Evolutionary conservation across 805 yeast genomes (phyloP).

Genomic region (Spathaspora girioi): DNA sequence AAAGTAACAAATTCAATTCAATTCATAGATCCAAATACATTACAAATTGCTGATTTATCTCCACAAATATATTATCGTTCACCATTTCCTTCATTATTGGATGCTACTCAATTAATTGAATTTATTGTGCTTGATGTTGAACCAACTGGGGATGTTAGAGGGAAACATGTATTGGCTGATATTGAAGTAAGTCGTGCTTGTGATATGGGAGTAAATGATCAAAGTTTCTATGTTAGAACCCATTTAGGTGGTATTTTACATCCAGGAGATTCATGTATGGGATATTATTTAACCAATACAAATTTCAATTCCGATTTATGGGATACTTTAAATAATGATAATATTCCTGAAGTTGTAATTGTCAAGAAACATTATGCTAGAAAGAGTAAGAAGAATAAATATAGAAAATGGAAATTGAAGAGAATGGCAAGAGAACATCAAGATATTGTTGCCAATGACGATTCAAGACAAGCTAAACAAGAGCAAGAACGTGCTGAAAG

Average conservation of each 20-base stretch:
- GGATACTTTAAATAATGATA: conserved; percentile 61
- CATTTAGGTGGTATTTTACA: conserved; percentile 93
- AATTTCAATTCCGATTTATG: conserved; percentile 86
- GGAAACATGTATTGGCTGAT: conserved; percentile 83
- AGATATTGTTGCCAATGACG: conserved; percentile 75
- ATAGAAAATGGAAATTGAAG: conserved; percentile 87
- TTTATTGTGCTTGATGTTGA: conserved; percentile 92
- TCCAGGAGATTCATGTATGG: conserved; percentile 94
- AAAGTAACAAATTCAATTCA: conserved; percentile 81
- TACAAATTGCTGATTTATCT: conserved; percentile 72
- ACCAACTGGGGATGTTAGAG: conserved; percentile 76
- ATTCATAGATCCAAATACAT: conserved; percentile 78
- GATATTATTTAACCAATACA: conserved; percentile 80
- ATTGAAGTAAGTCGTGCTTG: conserved; percentile 84
- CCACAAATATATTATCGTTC: conserved; percentile 75
- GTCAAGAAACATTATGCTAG: conserved; percentile 88
- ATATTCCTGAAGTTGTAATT: conserved; percentile 78
- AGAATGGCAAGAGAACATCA: conserved; percentile 96
- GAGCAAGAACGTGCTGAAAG: conserved; percentile 89
- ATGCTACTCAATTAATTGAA: conserved; percentile 72
- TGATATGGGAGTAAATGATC: conserved; percentile 85
- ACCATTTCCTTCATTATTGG: conserved; percentile 76
- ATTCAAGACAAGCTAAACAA: conserved; percentile 72
- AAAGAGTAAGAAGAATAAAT: conserved; percentile 68
- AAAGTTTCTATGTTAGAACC: conserved; percentile 77